Conservation (phyloP, 805 yeast genomes). For the Yarrowia sp. region DNA sequence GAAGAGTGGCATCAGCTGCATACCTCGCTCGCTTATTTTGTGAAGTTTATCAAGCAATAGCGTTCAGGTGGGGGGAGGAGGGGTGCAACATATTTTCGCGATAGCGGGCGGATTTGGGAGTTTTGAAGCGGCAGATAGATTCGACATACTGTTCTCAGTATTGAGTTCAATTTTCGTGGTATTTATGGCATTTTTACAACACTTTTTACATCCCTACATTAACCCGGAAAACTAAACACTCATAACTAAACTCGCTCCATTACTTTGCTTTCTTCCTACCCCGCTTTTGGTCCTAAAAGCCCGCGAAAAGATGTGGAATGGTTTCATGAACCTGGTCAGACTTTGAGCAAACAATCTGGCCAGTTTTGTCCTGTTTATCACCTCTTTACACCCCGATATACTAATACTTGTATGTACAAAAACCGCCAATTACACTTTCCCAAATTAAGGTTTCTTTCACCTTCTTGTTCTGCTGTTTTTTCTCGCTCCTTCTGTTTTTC, state of each 20-base stretch:
- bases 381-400: not conserved
- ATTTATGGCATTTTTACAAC: not conserved
- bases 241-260: not conserved
- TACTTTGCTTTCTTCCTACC: constrained; percentile 18
- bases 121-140: not conserved
- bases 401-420: not conserved
- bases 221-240: not conserved
- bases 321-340: not conserved
- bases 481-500: not conserved
- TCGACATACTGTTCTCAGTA: no score
- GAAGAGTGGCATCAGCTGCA: constrained; percentile 17
- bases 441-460: not conserved
- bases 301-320: not conserved
- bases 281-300: not conserved
- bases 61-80: constrained; percentile 10
- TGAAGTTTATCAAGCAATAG: not conserved
- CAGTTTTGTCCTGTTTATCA: no score
- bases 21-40: constrained; percentile 19
- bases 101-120: not conserved
- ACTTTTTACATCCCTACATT: not conserved
- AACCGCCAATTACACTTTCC: not conserved
- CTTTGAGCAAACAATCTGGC: not conserved
- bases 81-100: not conserved
- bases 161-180: not conserved
- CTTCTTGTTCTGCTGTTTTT: constrained; percentile 15